Base-by-base conservation (phyloP, 805 yeast genomes). In the Pichia gijzeniarum region DNA sequence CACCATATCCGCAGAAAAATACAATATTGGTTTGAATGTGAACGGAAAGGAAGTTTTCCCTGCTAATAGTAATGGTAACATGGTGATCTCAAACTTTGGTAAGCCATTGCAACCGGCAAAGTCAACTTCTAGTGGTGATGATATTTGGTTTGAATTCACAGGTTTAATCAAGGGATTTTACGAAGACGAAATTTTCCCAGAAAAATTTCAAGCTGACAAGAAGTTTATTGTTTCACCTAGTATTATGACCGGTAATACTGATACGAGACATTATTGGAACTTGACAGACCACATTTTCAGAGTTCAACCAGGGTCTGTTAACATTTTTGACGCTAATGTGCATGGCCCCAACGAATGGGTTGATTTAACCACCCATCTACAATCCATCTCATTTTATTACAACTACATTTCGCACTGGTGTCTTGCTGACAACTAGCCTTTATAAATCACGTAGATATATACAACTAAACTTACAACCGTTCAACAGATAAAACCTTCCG, bases 281-380 rank as follows among this genome's bases (percentile, higher is more conserved):
- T 64, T 83, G 53, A 73, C 82, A 2, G 59, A 67, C 18, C 71
- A 81, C 54, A 79, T 83, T 45, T 83, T 69, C 65, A 70, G 89
- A 48, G 80, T 72, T 57, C 67, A 69, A 33, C 82, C 85, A 7
- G 63, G 61, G 20, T 63, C 49, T 5, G 25, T 61, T 39, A 46
- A 50, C 18, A 42, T 50, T 18, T 46, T 50, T 19, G 46, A 51
- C n/a, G 58, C 58, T 30, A 66, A 71, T 38, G 67, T 72, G 32
- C 91, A 84, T 64, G 77, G 84, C 28, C 80, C 82, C 17, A 74
- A 84, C 57, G 93, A 85, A 60, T 72, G 67, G 51, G 59, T 77
- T 38, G 63, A 68, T 14, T 59, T 80, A 47, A 75, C 73, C 44
- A 67, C 73, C n/a, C 91, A 84, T 61, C 61, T 85, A 51, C 77